Evolutionary conservation across 2,329 filamentous ascomycete genomes (phyloP), one percentile per base, ranked within the genome.

Genomic region (Trichoderma sp.): DNA sequence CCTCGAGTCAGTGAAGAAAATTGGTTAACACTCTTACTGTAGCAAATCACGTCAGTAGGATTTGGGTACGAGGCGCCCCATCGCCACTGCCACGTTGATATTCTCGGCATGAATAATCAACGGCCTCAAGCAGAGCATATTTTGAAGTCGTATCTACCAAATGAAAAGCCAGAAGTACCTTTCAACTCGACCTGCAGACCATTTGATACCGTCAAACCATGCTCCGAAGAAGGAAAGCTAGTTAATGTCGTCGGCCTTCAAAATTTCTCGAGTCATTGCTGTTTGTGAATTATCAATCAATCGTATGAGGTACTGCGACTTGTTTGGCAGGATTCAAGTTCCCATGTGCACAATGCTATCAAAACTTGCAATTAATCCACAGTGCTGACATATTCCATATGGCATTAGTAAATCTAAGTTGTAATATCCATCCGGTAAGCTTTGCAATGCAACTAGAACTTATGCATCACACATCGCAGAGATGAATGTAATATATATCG

Each of bases 371-470:
- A 21, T 47, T 47, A n/a, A 47, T 11, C 1, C 18, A n/a, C 18
- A 47, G 39, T 47, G 39, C 0, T 21, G 7, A n/a, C 18, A 47
- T 47, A 47, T 21, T 47, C 3, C 43, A 47, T 0, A 47, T 47
- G 9, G 15, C 43, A 3, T 47, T 21, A 47, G 43, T 47, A 47
- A 5, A n/a, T 47, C 18, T n/a, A n/a, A n/a, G 18, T 47, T n/a
- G 18, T 0, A 47, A 9, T n/a, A 15, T 0, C 8, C 8, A 47
- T 47, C 18, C 18, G 15, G 18, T 47, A 47, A 47, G 18, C 3
- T n/a, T 1, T 3, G 8, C 18, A 47, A n/a, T 1, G 0, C 43
- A n/a, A 47, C 3, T 0, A 47, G 43, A 47, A 47, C 0, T 21
- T 0, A 47, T n/a, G 1, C 4, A 47, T 0, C n/a, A 47, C 0